Evolutionary conservation across 1,284 basidiomycete species (phyloP).

Genomic region (Sanghuangporus sanghuang): DNA sequence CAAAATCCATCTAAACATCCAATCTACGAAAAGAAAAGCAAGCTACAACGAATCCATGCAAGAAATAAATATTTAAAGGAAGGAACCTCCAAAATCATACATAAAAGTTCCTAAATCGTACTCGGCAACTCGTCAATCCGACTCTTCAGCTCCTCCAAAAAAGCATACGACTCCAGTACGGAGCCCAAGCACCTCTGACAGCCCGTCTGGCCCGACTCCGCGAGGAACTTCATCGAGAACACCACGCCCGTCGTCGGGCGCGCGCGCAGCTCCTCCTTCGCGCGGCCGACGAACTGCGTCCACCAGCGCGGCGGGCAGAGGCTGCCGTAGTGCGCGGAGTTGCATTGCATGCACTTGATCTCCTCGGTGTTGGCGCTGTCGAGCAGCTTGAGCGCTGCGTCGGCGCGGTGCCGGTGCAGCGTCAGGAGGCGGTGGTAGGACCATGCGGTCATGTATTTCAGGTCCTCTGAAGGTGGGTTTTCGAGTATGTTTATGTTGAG

Average conservation of each 20-base stretch:
- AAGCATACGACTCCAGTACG: constrained; percentile 52
- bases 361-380: constrained; percentile 34
- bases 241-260: constrained; percentile 56
- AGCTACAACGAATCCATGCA: background rate
- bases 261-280: constrained; percentile 47
- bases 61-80: background rate
- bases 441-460: constrained; percentile 58
- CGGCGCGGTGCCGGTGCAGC: constrained; percentile 49
- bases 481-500: constrained; percentile 50
- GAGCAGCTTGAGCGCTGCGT: constrained; percentile 44
- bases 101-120: constrained; percentile 46
- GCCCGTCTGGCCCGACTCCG: constrained; percentile 43
- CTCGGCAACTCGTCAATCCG: constrained; percentile 56
- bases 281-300: constrained; percentile 50
- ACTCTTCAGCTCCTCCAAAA: constrained; percentile 47
- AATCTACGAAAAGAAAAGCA: too few species aligned
- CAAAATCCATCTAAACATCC: too few species aligned
- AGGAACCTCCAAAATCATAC: background rate
- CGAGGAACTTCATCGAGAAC: constrained; percentile 56
- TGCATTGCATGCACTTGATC: constrained; percentile 64
- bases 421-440: constrained; percentile 59
- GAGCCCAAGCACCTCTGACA: constrained; percentile 59
- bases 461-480: constrained; percentile 51
- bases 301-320: constrained; percentile 62
- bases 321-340: constrained; percentile 42